Conservation (phyloP, 257 asterid species). For the Nicotiana paniculata region DNA sequence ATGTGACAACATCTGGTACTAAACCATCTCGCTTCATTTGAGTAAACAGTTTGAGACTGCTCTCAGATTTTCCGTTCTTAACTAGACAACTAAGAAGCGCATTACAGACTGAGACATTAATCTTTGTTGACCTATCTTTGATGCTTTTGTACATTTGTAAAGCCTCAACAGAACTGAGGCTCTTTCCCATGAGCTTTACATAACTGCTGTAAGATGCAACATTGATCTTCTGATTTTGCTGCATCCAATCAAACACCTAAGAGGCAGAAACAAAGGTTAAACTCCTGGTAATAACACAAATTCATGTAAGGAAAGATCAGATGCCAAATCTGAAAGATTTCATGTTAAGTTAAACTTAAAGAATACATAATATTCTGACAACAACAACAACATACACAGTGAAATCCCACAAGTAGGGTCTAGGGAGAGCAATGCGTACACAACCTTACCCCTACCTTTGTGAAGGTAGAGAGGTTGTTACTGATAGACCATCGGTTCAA, state of each 20-base stretch:
- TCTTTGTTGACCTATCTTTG: conserved; percentile 48
- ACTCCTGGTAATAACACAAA: conserved; percentile 6
- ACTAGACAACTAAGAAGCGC: conserved; percentile 69
- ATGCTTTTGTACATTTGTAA: conserved; percentile 67
- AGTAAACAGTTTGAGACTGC: conserved; percentile 67
- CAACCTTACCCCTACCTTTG: no score
- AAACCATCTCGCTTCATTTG: conserved; percentile 88
- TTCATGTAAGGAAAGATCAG: background rate
- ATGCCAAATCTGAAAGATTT: background rate
- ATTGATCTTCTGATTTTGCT: conserved; percentile 65
- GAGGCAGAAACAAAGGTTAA: background rate
- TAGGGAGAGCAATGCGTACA: no score
- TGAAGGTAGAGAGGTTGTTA: no score
- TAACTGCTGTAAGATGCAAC: conserved; percentile 85
- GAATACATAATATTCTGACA: background rate
- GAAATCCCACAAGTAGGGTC: no score
- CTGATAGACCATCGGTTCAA: no score
- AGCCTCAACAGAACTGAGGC: conserved; percentile 54
- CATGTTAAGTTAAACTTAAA: background rate
- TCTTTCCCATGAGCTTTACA: conserved; percentile 65
- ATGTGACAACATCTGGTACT: conserved; percentile 82
- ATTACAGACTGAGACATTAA: conserved; percentile 78
- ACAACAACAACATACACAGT: no score
- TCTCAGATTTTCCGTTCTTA: conserved; percentile 62
- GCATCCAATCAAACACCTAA: conserved; percentile 97